Conservation (phyloP, 805 yeast genomes). For the Wickerhamiella bombiphila region DNA sequence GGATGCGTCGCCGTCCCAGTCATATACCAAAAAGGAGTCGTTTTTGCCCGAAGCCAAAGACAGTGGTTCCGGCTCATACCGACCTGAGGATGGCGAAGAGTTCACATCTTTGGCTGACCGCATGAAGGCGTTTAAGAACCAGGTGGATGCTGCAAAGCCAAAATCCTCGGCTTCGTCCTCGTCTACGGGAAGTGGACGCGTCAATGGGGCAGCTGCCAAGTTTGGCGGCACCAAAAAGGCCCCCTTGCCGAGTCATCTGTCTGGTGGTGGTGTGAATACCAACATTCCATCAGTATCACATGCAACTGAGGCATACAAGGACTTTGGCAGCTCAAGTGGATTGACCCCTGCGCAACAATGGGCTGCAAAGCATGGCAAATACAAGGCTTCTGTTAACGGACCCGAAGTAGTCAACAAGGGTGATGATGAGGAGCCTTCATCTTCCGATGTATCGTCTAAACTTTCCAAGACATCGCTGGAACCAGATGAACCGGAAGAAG, state of each 20-base stretch:
- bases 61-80: slow-evolving; percentile 1
- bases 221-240: slow-evolving; percentile 22
- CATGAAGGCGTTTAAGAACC: slow-evolving; percentile 19
- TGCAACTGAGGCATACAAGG: slow-evolving; percentile 23
- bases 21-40: background rate
- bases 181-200: slow-evolving; percentile 25
- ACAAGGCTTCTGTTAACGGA: slow-evolving; percentile 4
- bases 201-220: background rate
- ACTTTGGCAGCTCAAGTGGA: slow-evolving; percentile 54
- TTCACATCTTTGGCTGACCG: slow-evolving; percentile 17
- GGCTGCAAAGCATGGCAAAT: slow-evolving; percentile 78
- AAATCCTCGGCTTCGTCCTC: slow-evolving; percentile 17
- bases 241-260: slow-evolving; percentile 22
- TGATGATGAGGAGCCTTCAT: background rate
- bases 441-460: slow-evolving; percentile 4
- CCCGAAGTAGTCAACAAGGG: too few species aligned
- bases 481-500: slow-evolving; percentile 1
- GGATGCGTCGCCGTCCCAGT: background rate
- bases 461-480: background rate
- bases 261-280: slow-evolving; percentile 26
- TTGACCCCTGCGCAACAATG: slow-evolving; percentile 90
- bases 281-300: slow-evolving; percentile 5
- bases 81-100: slow-evolving; percentile 16
- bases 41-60: slow-evolving; percentile 1
- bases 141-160: slow-evolving; percentile 17